These are phyloP conservation scores for Parietaria judaica DNA, from an alignment of 306 rosid genomes.

Conservation along the genomic window DNA sequence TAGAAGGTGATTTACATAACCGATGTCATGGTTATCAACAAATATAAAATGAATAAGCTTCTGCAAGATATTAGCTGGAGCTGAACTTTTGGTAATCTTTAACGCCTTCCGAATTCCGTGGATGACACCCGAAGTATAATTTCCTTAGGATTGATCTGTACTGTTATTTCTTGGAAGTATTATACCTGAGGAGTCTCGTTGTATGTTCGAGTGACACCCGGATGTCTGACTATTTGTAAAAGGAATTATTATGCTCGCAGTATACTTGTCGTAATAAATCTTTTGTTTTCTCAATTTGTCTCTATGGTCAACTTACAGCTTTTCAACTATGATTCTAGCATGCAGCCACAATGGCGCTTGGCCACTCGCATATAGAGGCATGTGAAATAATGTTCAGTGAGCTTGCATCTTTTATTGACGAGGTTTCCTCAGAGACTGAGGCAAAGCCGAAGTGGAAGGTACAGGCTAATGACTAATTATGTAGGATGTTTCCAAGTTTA, in stretches of 20 bases:
- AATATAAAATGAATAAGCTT: too few relatives aligned
- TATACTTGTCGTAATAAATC: background rate
- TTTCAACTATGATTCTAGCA: constrained; percentile 43
- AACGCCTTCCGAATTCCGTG: too few relatives aligned
- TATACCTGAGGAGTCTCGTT: background rate
- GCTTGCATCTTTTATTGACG: constrained; percentile 84
- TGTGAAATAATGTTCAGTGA: constrained; percentile 91
- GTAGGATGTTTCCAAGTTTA: background rate
- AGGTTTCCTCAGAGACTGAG: constrained; percentile 81
- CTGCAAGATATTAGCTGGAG: too few relatives aligned
- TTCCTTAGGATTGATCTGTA: too few relatives aligned
- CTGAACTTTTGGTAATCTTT: background rate
- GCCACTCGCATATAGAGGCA: constrained; percentile 90
- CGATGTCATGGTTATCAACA: background rate
- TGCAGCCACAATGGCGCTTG: constrained; percentile 99
- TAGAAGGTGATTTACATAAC: background rate
- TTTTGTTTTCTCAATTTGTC: constrained; percentile 4
- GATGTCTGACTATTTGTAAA: background rate
- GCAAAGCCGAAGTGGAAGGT: constrained; percentile 99
- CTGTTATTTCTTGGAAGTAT: background rate
- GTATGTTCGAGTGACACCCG: background rate
- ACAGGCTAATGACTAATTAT: constrained; percentile 13
- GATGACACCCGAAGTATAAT: too few relatives aligned
- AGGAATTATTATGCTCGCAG: too few relatives aligned
- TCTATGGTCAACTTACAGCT: constrained; percentile 17